A percentile compares a stretch with the other conserved stretches of the same genome.
Conservation (phyloP, 2,329 filamentous ascomycete species). For the Blastomyces gilchristii region DNA sequence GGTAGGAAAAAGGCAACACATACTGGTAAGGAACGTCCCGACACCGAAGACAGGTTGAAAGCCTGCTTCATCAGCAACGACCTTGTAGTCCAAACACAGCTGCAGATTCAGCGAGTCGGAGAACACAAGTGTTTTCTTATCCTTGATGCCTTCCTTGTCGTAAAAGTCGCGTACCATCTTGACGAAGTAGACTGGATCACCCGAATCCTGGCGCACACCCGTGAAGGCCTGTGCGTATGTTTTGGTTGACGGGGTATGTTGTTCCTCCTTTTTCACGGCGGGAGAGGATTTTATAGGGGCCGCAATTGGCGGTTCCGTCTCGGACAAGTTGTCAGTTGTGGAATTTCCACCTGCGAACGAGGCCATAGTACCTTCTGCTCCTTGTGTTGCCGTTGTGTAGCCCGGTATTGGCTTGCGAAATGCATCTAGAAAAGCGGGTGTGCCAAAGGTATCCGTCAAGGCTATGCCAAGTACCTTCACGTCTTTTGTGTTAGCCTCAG, state of each 20-base stretch:
- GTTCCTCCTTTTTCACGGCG: background rate
- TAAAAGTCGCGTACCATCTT: slow-evolving; percentile 74
- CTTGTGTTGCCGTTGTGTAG: slow-evolving; percentile 33
- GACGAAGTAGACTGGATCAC: slow-evolving; percentile 71
- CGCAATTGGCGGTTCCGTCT: slow-evolving; percentile 35
- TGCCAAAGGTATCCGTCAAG: slow-evolving; percentile 93
- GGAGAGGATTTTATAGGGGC: slow-evolving; percentile 35
- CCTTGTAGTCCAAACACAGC: slow-evolving; percentile 80
- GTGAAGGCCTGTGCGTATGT: slow-evolving; percentile 75
- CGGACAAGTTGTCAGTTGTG: slow-evolving; percentile 28
- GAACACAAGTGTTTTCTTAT: slow-evolving; percentile 84
- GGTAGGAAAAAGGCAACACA: slow-evolving; percentile 17
- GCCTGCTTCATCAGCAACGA: slow-evolving; percentile 64
- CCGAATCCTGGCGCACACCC: slow-evolving; percentile 82
- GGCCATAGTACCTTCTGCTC: slow-evolving; percentile 29
- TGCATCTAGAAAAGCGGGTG: slow-evolving; percentile 71
- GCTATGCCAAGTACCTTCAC: slow-evolving; percentile 67
- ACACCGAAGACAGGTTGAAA: slow-evolving; percentile 87
- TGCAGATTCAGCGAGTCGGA: slow-evolving; percentile 92
- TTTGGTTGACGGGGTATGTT: slow-evolving; percentile 21
- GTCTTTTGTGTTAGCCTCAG: background rate
- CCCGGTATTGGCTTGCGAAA: slow-evolving; percentile 60
- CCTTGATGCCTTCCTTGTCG: slow-evolving; percentile 60
- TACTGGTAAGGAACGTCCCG: slow-evolving; percentile 84
- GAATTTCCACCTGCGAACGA: slow-evolving; percentile 30